Conservation (phyloP, 2,329 filamentous ascomycete species). For the Pleoardoris graminearum region DNA sequence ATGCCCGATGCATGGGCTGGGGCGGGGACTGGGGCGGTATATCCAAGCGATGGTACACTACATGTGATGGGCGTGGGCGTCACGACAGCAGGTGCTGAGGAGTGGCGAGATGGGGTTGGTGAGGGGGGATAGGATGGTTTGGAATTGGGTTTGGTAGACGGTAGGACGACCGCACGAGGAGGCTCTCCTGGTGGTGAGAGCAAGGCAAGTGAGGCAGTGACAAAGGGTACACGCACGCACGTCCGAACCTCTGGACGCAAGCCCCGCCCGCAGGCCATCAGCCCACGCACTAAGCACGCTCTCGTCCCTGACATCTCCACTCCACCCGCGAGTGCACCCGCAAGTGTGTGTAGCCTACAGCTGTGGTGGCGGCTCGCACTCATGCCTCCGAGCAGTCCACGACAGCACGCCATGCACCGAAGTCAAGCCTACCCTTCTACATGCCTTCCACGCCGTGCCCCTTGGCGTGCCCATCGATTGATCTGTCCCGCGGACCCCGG, state of each 20-base stretch:
- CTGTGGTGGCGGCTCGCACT: neutral
- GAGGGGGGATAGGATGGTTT: neutral
- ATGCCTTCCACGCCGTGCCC: neutral
- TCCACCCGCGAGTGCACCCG: neutral
- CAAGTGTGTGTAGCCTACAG: neutral
- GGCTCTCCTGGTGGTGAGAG: neutral
- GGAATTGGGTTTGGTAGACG: neutral
- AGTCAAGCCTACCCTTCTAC: neutral
- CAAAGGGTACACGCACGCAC: neutral
- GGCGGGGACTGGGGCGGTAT: too few relatives aligned
- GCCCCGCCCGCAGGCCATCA: neutral
- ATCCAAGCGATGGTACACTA: slow-evolving; percentile 8
- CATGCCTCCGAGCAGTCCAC: slow-evolving; percentile 5
- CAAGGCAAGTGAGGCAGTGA: neutral
- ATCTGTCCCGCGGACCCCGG: neutral
- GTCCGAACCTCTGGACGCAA: neutral
- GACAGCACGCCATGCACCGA: neutral
- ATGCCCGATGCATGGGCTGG: slow-evolving; percentile 1
- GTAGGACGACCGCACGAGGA: neutral
- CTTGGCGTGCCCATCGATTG: slow-evolving; percentile 1
- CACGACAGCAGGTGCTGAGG: neutral
- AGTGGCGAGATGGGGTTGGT: neutral
- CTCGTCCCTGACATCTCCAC: slow-evolving; percentile 1
- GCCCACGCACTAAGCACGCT: neutral
- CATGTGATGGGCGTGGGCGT: slow-evolving; percentile 6